Percentiles rank a stretch among this genome's conserved stretches.
Evolutionary conservation across 2,329 filamentous ascomycete genomes (phyloP).

Genomic region (Neopestalotiopsis sp.): DNA sequence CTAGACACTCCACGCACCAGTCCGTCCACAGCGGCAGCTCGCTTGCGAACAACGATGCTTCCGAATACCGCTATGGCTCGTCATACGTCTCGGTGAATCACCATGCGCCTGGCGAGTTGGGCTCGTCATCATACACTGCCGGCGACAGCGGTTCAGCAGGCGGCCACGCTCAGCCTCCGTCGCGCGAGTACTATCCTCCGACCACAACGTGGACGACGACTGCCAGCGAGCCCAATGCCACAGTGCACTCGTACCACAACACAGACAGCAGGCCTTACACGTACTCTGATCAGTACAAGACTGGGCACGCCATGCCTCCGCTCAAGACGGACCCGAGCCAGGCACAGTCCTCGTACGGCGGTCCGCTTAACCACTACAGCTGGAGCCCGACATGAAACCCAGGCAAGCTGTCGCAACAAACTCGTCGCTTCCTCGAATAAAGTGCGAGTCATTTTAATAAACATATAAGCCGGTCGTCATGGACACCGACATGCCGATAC

Average conservation of each 20-base stretch:
- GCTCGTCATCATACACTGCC: constrained; percentile 38
- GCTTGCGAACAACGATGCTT: constrained; percentile 53
- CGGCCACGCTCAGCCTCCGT: constrained; percentile 19
- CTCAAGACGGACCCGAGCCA: constrained; percentile 41
- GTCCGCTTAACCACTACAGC: constrained; percentile 59
- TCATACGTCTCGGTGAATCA: constrained; percentile 41
- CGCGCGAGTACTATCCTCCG: constrained; percentile 55
- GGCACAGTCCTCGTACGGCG: constrained; percentile 51
- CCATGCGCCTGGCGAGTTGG: constrained; percentile 38
- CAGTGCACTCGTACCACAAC: constrained; percentile 48
- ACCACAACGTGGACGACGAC: constrained; percentile 57
- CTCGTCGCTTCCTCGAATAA: neutral
- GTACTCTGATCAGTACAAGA: constrained; percentile 55
- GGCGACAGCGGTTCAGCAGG: constrained; percentile 23
- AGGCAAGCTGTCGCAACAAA: neutral
- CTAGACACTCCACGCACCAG: constrained; percentile 58
- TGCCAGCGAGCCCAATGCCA: constrained; percentile 48
- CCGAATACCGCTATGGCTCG: constrained; percentile 63
- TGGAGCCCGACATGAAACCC: constrained; percentile 55
- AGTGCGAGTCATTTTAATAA: neutral
- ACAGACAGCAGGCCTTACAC: constrained; percentile 53
- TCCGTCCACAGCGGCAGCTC: constrained; percentile 57
- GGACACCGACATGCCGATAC: neutral
- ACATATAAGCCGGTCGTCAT: neutral
- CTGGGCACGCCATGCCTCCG: constrained; percentile 37